These are phyloP conservation scores for Senna tora DNA, from an alignment of 306 rosid species.

Conservation along the genomic window DNA sequence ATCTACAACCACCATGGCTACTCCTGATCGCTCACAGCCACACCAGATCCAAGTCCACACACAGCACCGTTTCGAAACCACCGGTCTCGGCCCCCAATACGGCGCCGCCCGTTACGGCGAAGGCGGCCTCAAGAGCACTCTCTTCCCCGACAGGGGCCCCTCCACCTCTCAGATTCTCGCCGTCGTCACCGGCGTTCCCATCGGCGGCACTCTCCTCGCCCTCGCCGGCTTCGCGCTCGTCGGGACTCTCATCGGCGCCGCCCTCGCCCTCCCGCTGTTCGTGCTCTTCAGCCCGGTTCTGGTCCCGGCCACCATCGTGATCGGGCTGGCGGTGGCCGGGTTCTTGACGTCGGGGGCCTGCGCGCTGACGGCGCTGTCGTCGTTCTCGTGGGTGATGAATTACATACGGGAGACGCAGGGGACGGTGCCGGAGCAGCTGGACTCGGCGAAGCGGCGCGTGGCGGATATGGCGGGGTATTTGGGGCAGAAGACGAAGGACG, in stretches of 20 bases:
- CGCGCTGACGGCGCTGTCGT: slow-evolving; percentile 62
- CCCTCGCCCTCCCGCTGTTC: slow-evolving; percentile 58
- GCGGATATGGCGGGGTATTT: slow-evolving; percentile 56
- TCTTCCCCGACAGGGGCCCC: slow-evolving; percentile 33
- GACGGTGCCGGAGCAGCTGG: slow-evolving; percentile 53
- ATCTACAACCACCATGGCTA: slow-evolving; percentile 52
- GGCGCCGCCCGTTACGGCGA: slow-evolving; percentile 43
- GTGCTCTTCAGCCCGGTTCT: slow-evolving; percentile 78
- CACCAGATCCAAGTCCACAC: slow-evolving; percentile 70
- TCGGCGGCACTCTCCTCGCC: slow-evolving; percentile 60
- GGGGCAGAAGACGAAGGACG: slow-evolving; percentile 87
- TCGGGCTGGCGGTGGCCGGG: slow-evolving; percentile 56
- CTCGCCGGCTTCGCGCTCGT: slow-evolving; percentile 58
- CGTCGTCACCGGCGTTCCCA: slow-evolving; percentile 48
- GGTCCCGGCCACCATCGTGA: slow-evolving; percentile 58
- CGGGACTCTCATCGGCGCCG: slow-evolving; percentile 57
- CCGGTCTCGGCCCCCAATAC: slow-evolving; percentile 23
- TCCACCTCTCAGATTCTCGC: slow-evolving; percentile 53
- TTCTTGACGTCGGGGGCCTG: slow-evolving; percentile 60
- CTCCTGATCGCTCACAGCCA: slow-evolving; percentile 67
- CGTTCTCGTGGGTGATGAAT: slow-evolving; percentile 66
- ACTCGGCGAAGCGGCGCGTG: slow-evolving; percentile 54
- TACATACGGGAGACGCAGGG: slow-evolving; percentile 40
- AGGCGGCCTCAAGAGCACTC: slow-evolving; percentile 8
- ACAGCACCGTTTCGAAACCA: slow-evolving; percentile 33